Evolutionary conservation across 1,284 basidiomycete genomes (phyloP), one percentile per base, ranked within the genome.

Genomic region (Fomitopsis pinicola): DNA sequence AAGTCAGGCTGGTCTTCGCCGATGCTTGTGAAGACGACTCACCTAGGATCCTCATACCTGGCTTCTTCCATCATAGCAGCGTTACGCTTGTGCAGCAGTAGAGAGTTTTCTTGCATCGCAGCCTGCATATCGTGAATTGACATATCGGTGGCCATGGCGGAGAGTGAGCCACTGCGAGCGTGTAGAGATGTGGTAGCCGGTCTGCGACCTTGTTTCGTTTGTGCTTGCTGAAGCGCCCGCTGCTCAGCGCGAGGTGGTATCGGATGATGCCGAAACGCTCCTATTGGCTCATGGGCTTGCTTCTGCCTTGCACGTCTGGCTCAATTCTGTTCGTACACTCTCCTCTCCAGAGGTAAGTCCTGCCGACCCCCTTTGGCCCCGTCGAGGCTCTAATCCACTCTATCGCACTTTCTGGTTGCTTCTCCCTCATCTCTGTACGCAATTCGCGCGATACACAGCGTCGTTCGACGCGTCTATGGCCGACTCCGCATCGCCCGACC

Each of bases 401-500:
- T 42, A 8, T 55, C 19, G 2, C 15, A 12, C 42, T 30, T 40
- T n/a, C 12, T n/a, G 36, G 19, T 42, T 10, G 28, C 19, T 22
- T 42, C 14, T 44, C 6, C 42, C 2, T 5, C 12, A 40, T 12
- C 12, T 40, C 14, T 40, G 38, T 40, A 40, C 14, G 38, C 38
- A 12, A 15, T 6, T 3, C 7, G 38, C 12, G 14, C 38, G 17
- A 36, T 61, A 56, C 65, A 65, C 64, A 71, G 85, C 86, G 86
- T 89, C 86, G 76, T 75, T 66, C 74, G 84, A 86, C 88, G 87
- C 87, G 88, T 88, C 77, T 84, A 90, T 90, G 88, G 88, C 87
- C 73, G 79, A 82, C 78, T 81, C 75, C 76, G 84, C 83, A 73
- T 76, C 76, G 68, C 73, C 73, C 72, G 75, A 74, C 74, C 73